Evolutionary conservation across 495 filamentous ascomycete species (phyloP).

Genomic region (Neurospora hispaniola): DNA sequence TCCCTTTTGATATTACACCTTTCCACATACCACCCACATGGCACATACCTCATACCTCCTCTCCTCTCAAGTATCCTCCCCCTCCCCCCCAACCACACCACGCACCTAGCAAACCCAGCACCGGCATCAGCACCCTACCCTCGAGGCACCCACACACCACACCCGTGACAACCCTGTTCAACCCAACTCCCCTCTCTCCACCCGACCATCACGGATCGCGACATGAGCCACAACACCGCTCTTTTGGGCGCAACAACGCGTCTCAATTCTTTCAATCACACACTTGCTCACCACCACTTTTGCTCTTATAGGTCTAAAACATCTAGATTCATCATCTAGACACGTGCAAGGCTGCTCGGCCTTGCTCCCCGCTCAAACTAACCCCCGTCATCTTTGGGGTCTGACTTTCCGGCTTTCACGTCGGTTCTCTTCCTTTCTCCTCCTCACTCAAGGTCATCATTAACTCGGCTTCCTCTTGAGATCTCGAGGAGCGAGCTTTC

Average conservation of each 20-base stretch:
- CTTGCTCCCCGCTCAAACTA: constrained; percentile 13
- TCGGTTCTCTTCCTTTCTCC: neutral
- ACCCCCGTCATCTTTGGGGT: neutral
- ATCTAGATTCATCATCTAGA: neutral
- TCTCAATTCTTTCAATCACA: constrained; percentile 10
- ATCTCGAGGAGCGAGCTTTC: neutral
- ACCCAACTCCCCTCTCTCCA: constrained; percentile 14
- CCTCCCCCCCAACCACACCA: constrained; percentile 9
- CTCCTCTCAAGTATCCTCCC: constrained; percentile 21
- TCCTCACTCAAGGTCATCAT: neutral
- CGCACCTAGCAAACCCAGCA: constrained; percentile 2
- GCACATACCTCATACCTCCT: constrained; percentile 15
- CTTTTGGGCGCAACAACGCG: constrained; percentile 15
- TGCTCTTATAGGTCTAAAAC: neutral
- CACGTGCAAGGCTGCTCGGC: constrained; percentile 29
- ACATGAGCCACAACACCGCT: constrained; percentile 21
- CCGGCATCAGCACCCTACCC: constrained; percentile 1
- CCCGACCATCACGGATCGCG: constrained; percentile 23
- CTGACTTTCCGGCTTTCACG: neutral
- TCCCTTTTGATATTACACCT: neutral
- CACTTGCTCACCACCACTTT: constrained; percentile 6
- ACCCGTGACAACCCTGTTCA: constrained; percentile 17
- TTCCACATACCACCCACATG: neutral
- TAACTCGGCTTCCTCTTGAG: neutral
- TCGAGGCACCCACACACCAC: constrained; percentile 14